Conservation (phyloP, 306 rosid species). For the Senna siamea region DNA sequence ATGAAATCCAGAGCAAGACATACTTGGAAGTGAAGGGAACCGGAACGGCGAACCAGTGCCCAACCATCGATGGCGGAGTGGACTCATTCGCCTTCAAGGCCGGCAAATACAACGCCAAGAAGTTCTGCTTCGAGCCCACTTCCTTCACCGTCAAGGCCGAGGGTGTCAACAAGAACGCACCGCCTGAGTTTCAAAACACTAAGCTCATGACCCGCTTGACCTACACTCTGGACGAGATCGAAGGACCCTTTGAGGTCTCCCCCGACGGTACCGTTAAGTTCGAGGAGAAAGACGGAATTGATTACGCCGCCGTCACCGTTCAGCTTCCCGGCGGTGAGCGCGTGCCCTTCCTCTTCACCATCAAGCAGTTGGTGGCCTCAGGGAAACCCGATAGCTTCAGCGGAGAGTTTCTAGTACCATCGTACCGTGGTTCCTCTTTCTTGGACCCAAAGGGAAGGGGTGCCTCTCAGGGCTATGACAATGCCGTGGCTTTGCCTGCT, state of each 20-base stretch:
- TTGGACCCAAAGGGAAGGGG: slow-evolving; percentile 99
- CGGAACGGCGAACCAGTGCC: slow-evolving; percentile 97
- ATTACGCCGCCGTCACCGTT: slow-evolving; percentile 73
- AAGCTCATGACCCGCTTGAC: slow-evolving; percentile 98
- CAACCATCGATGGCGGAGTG: slow-evolving; percentile 84
- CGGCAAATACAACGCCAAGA: slow-evolving; percentile 84
- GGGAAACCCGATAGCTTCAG: slow-evolving; percentile 78
- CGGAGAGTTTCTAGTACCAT: slow-evolving; percentile 81
- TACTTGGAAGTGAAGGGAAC: slow-evolving; percentile 90
- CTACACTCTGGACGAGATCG: slow-evolving; percentile 94
- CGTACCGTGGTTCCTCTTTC: slow-evolving; percentile 92
- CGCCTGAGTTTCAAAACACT: slow-evolving; percentile 86
- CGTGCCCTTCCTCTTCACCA: slow-evolving; percentile 94
- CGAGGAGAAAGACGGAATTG: slow-evolving; percentile 77
- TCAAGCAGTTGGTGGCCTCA: slow-evolving; percentile 88
- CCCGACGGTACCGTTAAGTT: slow-evolving; percentile 61
- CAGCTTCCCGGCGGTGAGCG: slow-evolving; percentile 91
- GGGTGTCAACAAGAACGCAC: slow-evolving; percentile 79
- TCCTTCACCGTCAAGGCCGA: slow-evolving; percentile 97
- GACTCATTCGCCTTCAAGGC: slow-evolving; percentile 78
- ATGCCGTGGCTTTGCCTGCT: slow-evolving; percentile 74
- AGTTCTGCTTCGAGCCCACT: slow-evolving; percentile 87
- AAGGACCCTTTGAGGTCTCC: slow-evolving; percentile 88
- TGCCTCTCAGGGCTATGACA: slow-evolving; percentile 90
- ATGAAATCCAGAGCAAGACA: slow-evolving; percentile 96